Evolutionary conservation across 164 flowering plant genomes (phyloP), one percentile per base, ranked within the genome.

Genomic region (Aristolochia fimbriata): DNA sequence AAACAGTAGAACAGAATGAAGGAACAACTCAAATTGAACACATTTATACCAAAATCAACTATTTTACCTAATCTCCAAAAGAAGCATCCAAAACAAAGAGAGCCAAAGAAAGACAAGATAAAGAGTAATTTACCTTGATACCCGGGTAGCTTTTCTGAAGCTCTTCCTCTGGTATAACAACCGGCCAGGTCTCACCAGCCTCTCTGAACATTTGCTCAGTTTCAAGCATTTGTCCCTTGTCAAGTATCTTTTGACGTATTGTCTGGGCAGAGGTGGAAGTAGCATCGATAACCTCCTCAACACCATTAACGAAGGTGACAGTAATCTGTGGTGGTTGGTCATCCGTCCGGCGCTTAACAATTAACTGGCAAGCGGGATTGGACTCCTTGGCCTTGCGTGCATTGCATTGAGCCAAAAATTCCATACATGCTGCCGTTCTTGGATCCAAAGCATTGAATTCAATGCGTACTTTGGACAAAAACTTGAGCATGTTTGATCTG

Each of bases 131-230:
- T 15, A 90, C 97, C 96, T 85, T 92, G 58, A 82, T 84, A 7
- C 91, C 91, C 19, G 86, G 84, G 7, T 69, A 69, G 4, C 57
- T 69, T 27, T 71, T 78, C 23, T 47, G 72, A 54, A 92, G 73
- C 83, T 92, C 98, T 47, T 80, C 86, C 16, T 72, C 88, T 1
- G 98, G 96, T 59, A 92, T 89, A 25, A 81, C 19, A 27, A 90
- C 90, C 21, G 98, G 98, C 98, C 97, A 92, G 17, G 78, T 17
- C 79, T 85, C 90, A 10, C 95, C 95, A 7, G 86, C 92, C 9
- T 89, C 97, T 9, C 84, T 83, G 69, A 92, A 89, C 90, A 84
- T 87, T 62, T 89, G 96, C 74, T 92, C 93, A 5, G 97, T 87
- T 78, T 89, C 94, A 1, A 92, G 83, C 21, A 10, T 11, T 79